phyloP scores from a whole-genome alignment of 2,329 filamentous ascomycete species.

The Fusarium cicatricum region DNA sequence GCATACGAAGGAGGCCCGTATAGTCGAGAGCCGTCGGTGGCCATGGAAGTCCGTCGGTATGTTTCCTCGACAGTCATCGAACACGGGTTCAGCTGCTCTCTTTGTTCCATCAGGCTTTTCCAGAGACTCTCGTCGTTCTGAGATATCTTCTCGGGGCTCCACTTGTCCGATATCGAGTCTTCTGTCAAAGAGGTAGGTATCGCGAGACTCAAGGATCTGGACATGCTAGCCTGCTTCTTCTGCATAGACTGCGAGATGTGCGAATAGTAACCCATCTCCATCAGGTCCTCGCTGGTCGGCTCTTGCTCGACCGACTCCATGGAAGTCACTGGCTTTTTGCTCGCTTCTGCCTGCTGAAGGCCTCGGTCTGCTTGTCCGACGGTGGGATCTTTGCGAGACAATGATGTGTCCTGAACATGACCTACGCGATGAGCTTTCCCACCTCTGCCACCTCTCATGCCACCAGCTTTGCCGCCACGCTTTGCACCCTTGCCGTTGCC shows the following conservation, averaged over 20 bases:
- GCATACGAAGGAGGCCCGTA: not conserved
- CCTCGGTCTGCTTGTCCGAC: not conserved
- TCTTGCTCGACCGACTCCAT: constrained; percentile 41
- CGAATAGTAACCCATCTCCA: constrained; percentile 26
- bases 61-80: not conserved
- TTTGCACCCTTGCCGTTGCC: not conserved
- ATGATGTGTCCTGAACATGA: not conserved
- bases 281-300: constrained; percentile 62
- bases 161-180: constrained; percentile 22
- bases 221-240: not conserved
- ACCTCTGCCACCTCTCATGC: not conserved
- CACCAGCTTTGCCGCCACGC: not conserved
- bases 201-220: not conserved
- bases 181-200: not conserved
- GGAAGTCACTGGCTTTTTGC: not conserved
- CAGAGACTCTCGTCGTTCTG: constrained; percentile 11
- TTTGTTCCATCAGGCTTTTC: not conserved
- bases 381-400: not conserved
- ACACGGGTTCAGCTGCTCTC: not conserved
- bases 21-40: not conserved
- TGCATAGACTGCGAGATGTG: not conserved
- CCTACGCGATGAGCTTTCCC: not conserved
- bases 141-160: constrained; percentile 29
- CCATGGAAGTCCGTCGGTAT: constrained; percentile 2
- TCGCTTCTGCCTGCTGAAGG: not conserved